Percentiles rank a stretch among this genome's conserved stretches.
Conservation (phyloP, 1,284 basidiomycete species). For the Coniferiporia weirii region DNA sequence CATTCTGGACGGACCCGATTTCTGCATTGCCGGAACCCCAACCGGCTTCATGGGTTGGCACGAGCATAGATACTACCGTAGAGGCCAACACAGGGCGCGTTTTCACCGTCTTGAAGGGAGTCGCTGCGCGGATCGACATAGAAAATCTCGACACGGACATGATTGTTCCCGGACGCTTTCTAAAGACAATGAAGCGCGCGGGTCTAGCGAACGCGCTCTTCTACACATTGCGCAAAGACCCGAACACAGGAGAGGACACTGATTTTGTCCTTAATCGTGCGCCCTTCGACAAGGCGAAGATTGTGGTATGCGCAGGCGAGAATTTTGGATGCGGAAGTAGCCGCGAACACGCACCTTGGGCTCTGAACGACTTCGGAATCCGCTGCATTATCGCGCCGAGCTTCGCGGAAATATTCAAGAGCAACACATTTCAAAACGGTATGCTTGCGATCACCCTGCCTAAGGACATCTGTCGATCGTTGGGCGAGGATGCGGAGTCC, state of each 20-base stretch:
- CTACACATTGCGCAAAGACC: slow-evolving; percentile 78
- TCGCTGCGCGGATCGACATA: slow-evolving; percentile 85
- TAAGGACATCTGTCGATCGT: slow-evolving; percentile 67
- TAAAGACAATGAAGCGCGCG: slow-evolving; percentile 93
- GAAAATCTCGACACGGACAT: slow-evolving; percentile 96
- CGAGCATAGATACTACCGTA: background rate
- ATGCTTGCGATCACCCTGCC: slow-evolving; percentile 85
- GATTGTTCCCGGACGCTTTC: slow-evolving; percentile 95
- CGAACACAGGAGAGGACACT: slow-evolving; percentile 73
- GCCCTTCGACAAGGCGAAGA: slow-evolving; percentile 77
- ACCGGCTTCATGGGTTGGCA: background rate
- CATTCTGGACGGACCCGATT: slow-evolving; percentile 70
- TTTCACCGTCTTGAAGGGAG: slow-evolving; percentile 79
- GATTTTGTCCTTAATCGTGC: slow-evolving; percentile 88
- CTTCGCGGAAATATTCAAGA: slow-evolving; percentile 93
- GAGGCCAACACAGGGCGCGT: slow-evolving; percentile 54
- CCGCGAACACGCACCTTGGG: slow-evolving; percentile 95
- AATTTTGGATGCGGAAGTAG: slow-evolving; percentile 97
- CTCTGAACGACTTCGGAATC: slow-evolving; percentile 94
- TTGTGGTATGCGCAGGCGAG: slow-evolving; percentile 83
- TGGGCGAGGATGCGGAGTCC: slow-evolving; percentile 78
- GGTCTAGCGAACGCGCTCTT: slow-evolving; percentile 87
- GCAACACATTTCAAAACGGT: slow-evolving; percentile 93
- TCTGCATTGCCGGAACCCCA: slow-evolving; percentile 63
- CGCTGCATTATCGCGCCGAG: slow-evolving; percentile 89